phyloP scores from a whole-genome alignment of 2,329 filamentous ascomycete genomes.

The Bertia moriformis region DNA sequence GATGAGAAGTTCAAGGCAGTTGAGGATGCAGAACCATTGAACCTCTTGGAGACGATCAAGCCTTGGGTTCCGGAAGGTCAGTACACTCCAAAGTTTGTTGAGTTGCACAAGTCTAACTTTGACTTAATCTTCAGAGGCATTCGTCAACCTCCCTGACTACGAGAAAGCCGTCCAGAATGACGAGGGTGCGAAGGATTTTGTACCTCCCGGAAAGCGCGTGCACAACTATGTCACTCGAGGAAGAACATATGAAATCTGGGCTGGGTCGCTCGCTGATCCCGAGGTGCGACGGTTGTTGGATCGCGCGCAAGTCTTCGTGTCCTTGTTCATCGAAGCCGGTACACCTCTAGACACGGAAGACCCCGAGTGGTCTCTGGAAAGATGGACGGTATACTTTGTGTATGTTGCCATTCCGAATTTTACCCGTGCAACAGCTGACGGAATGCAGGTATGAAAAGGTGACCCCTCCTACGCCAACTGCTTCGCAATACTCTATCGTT shows the following conservation, averaged over 20 bases:
- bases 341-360: neutral
- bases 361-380: neutral
- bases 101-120: neutral
- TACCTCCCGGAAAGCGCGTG: neutral
- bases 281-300: neutral
- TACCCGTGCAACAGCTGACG: too few relatives aligned
- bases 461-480: neutral
- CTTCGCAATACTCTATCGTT: neutral
- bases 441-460: constrained; percentile 1
- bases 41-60: neutral
- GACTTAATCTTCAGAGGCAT: neutral
- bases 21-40: neutral
- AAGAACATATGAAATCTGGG: neutral
- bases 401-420: too few relatives aligned
- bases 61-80: neutral
- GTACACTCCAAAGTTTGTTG: neutral
- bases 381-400: neutral
- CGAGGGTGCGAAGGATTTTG: neutral
- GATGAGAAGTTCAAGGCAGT: neutral
- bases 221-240: neutral
- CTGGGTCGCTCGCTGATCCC: neutral
- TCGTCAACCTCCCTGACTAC: constrained; percentile 1
- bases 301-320: neutral
- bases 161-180: neutral
- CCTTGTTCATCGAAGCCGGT: neutral